Base-by-base conservation (phyloP, 2,329 filamentous ascomycete species). In the Trichophyton verrucosum region DNA sequence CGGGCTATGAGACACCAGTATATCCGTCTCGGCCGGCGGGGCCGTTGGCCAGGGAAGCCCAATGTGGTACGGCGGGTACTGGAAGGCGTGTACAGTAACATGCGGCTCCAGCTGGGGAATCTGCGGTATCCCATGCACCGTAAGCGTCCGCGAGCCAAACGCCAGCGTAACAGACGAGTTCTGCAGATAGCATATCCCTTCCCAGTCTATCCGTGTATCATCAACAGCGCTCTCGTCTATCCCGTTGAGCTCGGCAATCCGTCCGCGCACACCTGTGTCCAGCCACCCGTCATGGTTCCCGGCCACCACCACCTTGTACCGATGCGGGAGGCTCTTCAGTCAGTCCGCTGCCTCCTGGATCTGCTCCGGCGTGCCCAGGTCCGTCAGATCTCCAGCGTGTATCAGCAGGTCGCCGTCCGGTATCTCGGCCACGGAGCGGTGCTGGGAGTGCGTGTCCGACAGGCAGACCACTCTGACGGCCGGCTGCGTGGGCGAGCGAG, bases 231-330 rank as follows among this genome's bases (percentile, higher is more conserved):
- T 20, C 74, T 71, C 51, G 75, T 60, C 60, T 27, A 22, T 17
- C 22, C 30, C 60, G 13, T 27, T 42, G 20, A 33, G 6, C 27
- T 30, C 57, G 13, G 40, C 68, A 69, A 36, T 79, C 77, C 55
- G 47, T 17, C 68, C 89, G 84, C 53, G 81, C 77, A 8, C 79
- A 74, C 15, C 72, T 73, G 3, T 88, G 72, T 95, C 92, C 63
- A 95, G 87, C 77, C 84, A 95, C 67, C 84, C 86, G 70, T 96
- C 92, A 72, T 96, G 92, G 70, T 96, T 96, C 0, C 92, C 92
- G 36, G 85, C 84, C 36, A 97, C 84, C 40, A 91, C 82, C 24
- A 96, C 79, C 73, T 96, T 95, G 72, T 95, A 81, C 40, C 76
- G 75, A 69, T 96, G 90, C 0, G 89, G 88, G 6, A 91, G 81